phyloP scores from a whole-genome alignment of 2,329 filamentous ascomycete genomes.

The Dothideomycetidae sp. region DNA sequence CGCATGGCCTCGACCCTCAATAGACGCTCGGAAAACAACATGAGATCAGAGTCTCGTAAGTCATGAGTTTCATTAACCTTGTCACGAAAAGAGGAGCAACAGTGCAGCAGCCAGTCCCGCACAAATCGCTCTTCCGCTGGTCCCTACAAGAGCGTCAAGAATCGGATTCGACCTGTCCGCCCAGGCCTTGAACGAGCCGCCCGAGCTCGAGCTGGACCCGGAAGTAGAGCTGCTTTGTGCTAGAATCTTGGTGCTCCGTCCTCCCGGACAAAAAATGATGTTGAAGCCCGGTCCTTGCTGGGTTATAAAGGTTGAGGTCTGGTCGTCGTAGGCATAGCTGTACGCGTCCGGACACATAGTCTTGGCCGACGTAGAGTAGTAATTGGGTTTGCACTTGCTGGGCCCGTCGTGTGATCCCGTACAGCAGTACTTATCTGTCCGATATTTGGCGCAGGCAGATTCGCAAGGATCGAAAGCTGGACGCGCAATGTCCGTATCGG shows the following conservation, averaged over 20 bases:
- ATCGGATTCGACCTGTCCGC: conserved; percentile 12
- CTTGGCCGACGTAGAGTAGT: conserved; percentile 59
- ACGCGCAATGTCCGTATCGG: conserved; percentile 56
- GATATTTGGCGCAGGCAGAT: conserved; percentile 59
- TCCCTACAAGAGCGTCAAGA: conserved; percentile 12
- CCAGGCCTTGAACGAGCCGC: conserved; percentile 12
- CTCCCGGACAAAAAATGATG: conserved; percentile 60
- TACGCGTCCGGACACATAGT: conserved; percentile 71
- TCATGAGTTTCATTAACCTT: no score
- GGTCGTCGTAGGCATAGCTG: conserved; percentile 52
- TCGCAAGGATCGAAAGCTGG: conserved; percentile 65
- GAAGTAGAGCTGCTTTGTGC: conserved; percentile 21
- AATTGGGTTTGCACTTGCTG: conserved; percentile 48
- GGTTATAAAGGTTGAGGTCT: conserved; percentile 43
- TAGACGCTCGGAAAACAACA: no score
- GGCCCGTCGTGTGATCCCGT: conserved; percentile 52
- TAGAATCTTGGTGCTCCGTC: conserved; percentile 36
- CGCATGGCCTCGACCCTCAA: no score
- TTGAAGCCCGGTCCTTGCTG: conserved; percentile 59
- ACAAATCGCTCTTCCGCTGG: conserved; percentile 7
- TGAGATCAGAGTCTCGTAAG: no score
- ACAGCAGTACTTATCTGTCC: conserved; percentile 57
- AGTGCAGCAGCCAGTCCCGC: conserved; percentile 4
- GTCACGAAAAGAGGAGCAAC: conserved; percentile 6
- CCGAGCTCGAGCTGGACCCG: conserved; percentile 12